Conservation (phyloP, 2,329 filamentous ascomycete species). For the Aspergillus awamori region DNA sequence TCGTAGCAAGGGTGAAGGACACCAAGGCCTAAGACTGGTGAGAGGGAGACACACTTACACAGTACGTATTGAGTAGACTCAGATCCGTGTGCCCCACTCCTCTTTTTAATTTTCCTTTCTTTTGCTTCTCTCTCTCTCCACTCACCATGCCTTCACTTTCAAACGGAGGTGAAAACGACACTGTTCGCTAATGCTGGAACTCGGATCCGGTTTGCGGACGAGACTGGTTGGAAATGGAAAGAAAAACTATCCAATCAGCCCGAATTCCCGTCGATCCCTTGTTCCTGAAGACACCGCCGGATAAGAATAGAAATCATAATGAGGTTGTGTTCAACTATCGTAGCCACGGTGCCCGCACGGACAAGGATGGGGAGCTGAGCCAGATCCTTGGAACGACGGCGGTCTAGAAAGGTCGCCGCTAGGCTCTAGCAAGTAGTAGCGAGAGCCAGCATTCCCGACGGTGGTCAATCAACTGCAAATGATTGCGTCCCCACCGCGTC, state of each 20-base stretch:
- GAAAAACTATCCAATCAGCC: background rate
- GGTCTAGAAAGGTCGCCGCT: slow-evolving; percentile 22
- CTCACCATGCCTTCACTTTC: background rate
- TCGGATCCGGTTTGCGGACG: slow-evolving; percentile 2
- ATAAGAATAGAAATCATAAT: slow-evolving; percentile 14
- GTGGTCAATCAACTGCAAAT: slow-evolving; percentile 3
- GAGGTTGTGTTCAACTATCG: slow-evolving; percentile 6
- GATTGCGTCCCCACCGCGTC: slow-evolving; percentile 10
- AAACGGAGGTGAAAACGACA: background rate
- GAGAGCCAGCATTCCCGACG: slow-evolving; percentile 7
- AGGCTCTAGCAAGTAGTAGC: slow-evolving; percentile 4
- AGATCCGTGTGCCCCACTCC: too few species aligned
- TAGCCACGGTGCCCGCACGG: slow-evolving; percentile 15
- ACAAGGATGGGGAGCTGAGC: slow-evolving; percentile 13
- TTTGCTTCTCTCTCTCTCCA: background rate
- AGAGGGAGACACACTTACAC: background rate
- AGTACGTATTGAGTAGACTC: too few species aligned
- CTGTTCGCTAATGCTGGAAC: background rate
- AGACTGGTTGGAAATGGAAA: background rate
- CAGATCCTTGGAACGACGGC: slow-evolving; percentile 25
- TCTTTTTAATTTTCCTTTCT: background rate
- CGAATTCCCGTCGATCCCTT: slow-evolving; percentile 9
- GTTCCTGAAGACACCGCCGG: slow-evolving; percentile 8
- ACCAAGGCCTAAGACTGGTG: background rate
- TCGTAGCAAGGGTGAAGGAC: background rate